These are phyloP conservation scores for Mortierella sp. DNA, from an alignment of 371 early-diverging fungal species.

Conservation along the genomic window DNA sequence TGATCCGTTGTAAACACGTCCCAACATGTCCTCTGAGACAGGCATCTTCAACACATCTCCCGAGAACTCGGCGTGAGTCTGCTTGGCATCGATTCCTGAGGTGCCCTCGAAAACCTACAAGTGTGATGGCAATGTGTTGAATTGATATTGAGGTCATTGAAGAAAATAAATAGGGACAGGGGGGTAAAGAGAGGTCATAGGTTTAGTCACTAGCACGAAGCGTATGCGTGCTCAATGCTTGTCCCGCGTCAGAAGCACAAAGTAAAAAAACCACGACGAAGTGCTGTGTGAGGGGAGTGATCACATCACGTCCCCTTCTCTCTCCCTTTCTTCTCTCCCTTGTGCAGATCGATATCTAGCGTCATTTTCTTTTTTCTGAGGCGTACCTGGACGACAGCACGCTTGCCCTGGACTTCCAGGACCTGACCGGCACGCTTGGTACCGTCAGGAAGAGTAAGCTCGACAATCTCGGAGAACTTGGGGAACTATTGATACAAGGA, in stretches of 20 bases:
- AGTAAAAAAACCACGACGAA: constrained; percentile 2
- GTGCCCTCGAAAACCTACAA: constrained; percentile 99
- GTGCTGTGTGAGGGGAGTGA: constrained; percentile 23
- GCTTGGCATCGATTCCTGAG: constrained; percentile 98
- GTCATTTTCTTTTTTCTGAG: not conserved
- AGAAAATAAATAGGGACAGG: not conserved
- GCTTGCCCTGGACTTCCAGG: constrained; percentile 98
- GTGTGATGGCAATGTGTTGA: not conserved
- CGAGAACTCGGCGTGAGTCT: constrained; percentile 98
- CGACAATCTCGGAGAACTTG: constrained; percentile 99
- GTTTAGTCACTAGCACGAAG: constrained; percentile 11
- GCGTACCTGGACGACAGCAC: constrained; percentile 96
- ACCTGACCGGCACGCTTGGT: constrained; percentile 98
- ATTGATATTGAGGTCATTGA: constrained; percentile 4
- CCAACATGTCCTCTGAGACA: constrained; percentile 99
- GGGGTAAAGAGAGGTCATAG: not conserved
- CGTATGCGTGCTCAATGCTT: not conserved
- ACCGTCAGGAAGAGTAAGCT: constrained; percentile 98
- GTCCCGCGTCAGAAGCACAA: constrained; percentile 9
- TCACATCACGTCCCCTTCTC: constrained; percentile 26
- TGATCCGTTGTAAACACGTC: constrained; percentile 99
- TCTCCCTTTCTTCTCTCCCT: not conserved
- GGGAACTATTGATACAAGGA: constrained; percentile 77
- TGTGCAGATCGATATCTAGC: constrained; percentile 1
- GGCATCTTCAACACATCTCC: constrained; percentile 99